These are phyloP conservation scores for Letharia columbiana DNA, from an alignment of 495 filamentous ascomycete genomes.

Conservation along the genomic window DNA sequence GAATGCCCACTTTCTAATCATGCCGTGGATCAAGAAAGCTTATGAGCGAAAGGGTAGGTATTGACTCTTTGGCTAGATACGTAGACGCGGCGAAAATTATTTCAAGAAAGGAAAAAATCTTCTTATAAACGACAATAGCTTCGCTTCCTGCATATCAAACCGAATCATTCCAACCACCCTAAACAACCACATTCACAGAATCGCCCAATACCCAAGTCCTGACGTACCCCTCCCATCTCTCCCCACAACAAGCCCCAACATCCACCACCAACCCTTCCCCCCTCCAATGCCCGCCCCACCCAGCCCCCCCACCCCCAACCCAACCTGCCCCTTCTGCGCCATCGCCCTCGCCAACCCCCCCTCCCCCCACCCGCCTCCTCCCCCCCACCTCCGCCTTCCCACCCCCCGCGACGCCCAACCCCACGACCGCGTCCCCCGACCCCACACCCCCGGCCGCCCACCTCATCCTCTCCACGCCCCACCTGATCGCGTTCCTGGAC, in stretches of 20 bases:
- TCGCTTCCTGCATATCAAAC: too few relatives aligned
- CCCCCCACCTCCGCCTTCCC: slow-evolving; percentile 25
- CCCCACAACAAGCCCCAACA: background rate
- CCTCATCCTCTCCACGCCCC: slow-evolving; percentile 62
- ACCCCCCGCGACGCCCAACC: slow-evolving; percentile 30
- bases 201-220: too few relatives aligned
- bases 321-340: slow-evolving; percentile 56
- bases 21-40: too few relatives aligned
- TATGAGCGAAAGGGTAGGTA: too few relatives aligned
- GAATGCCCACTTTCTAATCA: too few relatives aligned
- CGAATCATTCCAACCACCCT: too few relatives aligned
- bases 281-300: background rate
- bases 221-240: too few relatives aligned
- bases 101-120: too few relatives aligned
- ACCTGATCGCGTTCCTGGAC: slow-evolving; percentile 78
- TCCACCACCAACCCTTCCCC: background rate
- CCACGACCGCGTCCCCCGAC: slow-evolving; percentile 38
- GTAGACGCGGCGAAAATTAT: too few relatives aligned
- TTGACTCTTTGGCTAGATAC: too few relatives aligned
- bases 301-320: slow-evolving; percentile 24
- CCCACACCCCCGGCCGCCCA: slow-evolving; percentile 42
- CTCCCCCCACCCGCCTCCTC: slow-evolving; percentile 11
- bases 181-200: too few relatives aligned
- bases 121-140: too few relatives aligned
- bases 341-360: slow-evolving; percentile 42